These are phyloP conservation scores for Begonia masoniana DNA, from an alignment of 306 rosid species.

Conservation along the genomic window DNA sequence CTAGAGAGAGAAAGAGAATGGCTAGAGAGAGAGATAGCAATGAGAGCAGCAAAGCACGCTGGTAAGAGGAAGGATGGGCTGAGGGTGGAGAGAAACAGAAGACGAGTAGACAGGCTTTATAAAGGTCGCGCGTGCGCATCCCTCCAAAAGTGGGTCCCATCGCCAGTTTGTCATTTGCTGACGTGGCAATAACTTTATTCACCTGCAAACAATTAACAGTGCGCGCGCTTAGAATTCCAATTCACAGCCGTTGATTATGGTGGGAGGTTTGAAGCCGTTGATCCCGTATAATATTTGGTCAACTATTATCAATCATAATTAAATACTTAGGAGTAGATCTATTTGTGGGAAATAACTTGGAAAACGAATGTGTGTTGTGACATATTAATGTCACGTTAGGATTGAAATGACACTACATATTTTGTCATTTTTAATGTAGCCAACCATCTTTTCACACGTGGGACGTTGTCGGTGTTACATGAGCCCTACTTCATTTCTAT, in stretches of 20 bases:
- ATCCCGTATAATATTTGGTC: not conserved
- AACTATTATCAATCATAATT: not conserved
- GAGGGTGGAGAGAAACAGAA: not conserved
- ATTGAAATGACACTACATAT: too few relatives aligned
- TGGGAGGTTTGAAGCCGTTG: not conserved
- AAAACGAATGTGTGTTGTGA: not conserved
- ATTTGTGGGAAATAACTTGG: not conserved
- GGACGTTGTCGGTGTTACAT: not conserved
- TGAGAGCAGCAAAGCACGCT: conserved; percentile 25
- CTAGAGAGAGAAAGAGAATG: conserved; percentile 15
- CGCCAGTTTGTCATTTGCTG: conserved; percentile 27
- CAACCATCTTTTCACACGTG: not conserved
- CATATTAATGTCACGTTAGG: conserved; percentile 5
- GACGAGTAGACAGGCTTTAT: conserved; percentile 25
- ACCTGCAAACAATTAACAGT: not conserved
- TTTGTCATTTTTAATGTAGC: too few relatives aligned
- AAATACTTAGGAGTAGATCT: not conserved
- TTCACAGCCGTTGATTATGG: conserved; percentile 8
- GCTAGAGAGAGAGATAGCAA: conserved; percentile 18
- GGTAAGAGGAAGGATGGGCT: conserved; percentile 4
- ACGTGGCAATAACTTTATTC: conserved; percentile 26
- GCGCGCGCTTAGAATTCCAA: conserved; percentile 21
- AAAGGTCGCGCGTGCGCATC: conserved; percentile 42
- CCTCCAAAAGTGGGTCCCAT: conserved; percentile 14
- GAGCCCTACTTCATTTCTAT: too few relatives aligned